A percentile compares a stretch with the other conserved stretches of the same genome.
These are phyloP conservation scores for Lachnellula willkommii DNA, from an alignment of 2,329 filamentous ascomycete species.

Conservation along the genomic window DNA sequence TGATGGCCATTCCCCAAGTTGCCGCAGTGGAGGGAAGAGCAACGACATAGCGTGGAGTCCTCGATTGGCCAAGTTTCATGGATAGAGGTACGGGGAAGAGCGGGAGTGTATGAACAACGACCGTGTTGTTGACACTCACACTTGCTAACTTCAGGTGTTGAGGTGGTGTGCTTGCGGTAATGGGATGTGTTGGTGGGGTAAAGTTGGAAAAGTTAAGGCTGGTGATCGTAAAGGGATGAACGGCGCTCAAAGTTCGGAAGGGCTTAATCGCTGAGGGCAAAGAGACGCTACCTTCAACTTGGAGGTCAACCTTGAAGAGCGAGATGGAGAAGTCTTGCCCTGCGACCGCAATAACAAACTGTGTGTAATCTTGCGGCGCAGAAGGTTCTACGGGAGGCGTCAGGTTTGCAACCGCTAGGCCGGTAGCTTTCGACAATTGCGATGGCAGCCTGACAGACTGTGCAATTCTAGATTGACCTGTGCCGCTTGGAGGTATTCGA, in stretches of 20 bases:
- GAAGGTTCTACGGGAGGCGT: constrained; percentile 46
- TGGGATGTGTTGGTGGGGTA: constrained; percentile 22
- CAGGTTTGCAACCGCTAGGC: constrained; percentile 70
- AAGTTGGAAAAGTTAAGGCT: constrained; percentile 50
- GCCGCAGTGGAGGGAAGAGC: constrained; percentile 25
- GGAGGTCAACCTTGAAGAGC: constrained; percentile 72
- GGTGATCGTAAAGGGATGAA: constrained; percentile 55
- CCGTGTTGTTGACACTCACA: constrained; percentile 31
- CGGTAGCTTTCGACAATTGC: constrained; percentile 67
- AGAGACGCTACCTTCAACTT: constrained; percentile 40
- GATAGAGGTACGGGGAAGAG: constrained; percentile 29
- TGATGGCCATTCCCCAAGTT: constrained; percentile 18
- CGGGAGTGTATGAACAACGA: constrained; percentile 32
- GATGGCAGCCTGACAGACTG: constrained; percentile 55
- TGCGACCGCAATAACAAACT: constrained; percentile 76
- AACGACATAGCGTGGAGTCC: constrained; percentile 29
- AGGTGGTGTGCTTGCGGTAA: constrained; percentile 26
- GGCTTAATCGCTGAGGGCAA: constrained; percentile 49
- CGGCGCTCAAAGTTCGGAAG: constrained; percentile 48
- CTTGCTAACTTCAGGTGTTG: constrained; percentile 32
- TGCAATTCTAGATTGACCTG: constrained; percentile 43
- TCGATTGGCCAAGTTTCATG: constrained; percentile 26
- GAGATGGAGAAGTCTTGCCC: constrained; percentile 74
- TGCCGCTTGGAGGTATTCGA: constrained; percentile 32
- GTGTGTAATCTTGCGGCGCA: constrained; percentile 55